Evolutionary conservation across 371 early-diverging fungal genomes (phyloP).

Genomic region (Thermomucor indicae-seudaticae): DNA sequence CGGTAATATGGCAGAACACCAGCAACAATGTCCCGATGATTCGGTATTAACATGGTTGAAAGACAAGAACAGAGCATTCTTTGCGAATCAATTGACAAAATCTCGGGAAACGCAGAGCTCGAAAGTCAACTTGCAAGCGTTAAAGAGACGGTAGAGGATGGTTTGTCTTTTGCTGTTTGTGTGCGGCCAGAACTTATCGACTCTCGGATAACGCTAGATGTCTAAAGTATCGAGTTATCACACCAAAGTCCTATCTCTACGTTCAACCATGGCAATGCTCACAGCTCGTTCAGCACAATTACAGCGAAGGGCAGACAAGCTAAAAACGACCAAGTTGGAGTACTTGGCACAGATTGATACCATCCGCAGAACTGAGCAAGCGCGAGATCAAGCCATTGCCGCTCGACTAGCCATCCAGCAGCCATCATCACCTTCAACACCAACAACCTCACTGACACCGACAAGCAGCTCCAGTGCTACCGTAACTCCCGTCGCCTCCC

Average conservation of each 20-base stretch:
- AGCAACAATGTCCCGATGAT: background rate
- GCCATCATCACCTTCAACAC: constrained; percentile 2
- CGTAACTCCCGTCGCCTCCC: background rate
- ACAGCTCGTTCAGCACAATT: constrained; percentile 29
- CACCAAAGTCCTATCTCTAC: constrained; percentile 29
- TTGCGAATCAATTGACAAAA: background rate
- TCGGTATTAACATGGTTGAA: background rate
- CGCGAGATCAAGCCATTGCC: constrained; percentile 29
- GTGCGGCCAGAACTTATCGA: background rate
- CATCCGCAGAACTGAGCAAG: constrained; percentile 31
- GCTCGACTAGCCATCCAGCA: constrained; percentile 15
- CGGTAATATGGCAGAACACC: background rate
- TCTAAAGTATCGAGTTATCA: constrained; percentile 29
- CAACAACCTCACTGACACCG: background rate
- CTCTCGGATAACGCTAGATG: constrained; percentile 18
- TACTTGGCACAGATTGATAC: constrained; percentile 30
- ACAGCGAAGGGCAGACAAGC: constrained; percentile 22
- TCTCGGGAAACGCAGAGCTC: background rate
- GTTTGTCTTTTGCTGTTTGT: background rate
- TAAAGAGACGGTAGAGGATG: background rate
- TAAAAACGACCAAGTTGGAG: constrained; percentile 21
- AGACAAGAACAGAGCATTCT: background rate
- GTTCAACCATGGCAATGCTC: constrained; percentile 35
- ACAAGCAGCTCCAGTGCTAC: background rate
- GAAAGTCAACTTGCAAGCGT: background rate